A percentile compares a stretch with the other conserved stretches of the same genome.
phyloP scores from a whole-genome alignment of 345 rosid species.

The Syzygium aromaticum region DNA sequence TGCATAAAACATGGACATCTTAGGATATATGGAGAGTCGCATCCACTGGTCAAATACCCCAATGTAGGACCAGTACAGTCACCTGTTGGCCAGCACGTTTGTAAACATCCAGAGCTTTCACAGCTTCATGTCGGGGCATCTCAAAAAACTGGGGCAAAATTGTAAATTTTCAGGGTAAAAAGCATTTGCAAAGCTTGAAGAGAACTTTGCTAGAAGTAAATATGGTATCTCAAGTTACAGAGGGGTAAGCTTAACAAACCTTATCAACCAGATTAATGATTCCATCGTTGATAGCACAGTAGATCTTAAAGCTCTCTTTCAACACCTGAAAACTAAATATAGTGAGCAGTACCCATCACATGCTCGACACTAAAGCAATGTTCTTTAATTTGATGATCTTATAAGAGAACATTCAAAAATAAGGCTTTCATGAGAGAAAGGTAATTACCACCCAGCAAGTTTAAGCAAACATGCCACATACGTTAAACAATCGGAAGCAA shows the following conservation, averaged over 20 bases:
- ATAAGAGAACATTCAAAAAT: not conserved
- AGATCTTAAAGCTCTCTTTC: constrained; percentile 97
- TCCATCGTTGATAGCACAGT: constrained; percentile 94
- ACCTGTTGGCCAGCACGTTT: constrained; percentile 93
- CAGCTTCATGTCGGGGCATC: constrained; percentile 96
- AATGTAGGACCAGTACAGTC: constrained; percentile 5
- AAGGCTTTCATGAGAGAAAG: not conserved
- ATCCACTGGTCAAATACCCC: not conserved
- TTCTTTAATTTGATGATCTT: not conserved
- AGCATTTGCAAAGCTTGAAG: not conserved
- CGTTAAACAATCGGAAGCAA: not conserved
- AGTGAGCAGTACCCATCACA: not conserved
- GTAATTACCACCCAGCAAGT: not conserved
- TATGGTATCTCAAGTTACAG: not conserved
- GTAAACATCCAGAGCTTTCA: constrained; percentile 74
- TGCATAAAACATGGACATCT: constrained; percentile 18
- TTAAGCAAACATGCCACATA: not conserved
- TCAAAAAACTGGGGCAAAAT: constrained; percentile 75
- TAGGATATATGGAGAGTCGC: not conserved
- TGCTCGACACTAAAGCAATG: not conserved
- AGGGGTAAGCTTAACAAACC: constrained; percentile 23
- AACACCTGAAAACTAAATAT: constrained; percentile 52
- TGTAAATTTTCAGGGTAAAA: not conserved
- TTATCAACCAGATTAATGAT: constrained; percentile 98
- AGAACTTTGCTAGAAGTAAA: not conserved